Conservation (phyloP, 495 filamentous ascomycete species). For the Neurospora sp. region DNA sequence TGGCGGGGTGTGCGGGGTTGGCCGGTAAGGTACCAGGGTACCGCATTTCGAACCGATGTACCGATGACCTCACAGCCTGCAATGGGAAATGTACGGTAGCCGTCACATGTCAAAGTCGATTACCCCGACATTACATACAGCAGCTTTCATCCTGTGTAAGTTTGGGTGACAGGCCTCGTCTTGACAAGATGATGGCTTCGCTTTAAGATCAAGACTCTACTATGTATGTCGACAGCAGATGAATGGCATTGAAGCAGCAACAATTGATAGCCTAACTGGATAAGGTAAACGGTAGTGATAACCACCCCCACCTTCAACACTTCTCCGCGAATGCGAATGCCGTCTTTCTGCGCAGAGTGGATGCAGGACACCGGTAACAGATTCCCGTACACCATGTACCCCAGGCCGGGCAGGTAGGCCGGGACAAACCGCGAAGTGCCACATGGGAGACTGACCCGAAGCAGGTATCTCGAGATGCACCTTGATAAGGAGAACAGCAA, state of each 20-base stretch:
- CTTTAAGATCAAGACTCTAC: background rate
- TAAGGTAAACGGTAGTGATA: background rate
- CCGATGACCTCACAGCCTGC: background rate
- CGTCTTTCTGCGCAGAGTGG: background rate
- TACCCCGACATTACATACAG: background rate
- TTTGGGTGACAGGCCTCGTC: background rate
- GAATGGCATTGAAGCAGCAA: background rate
- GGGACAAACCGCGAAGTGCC: background rate
- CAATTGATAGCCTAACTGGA: background rate
- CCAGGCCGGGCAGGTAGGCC: background rate
- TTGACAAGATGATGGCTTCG: background rate
- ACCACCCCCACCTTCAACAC: background rate
- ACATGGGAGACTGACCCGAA: background rate
- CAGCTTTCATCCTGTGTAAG: background rate
- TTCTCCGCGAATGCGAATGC: background rate
- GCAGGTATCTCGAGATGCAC: background rate
- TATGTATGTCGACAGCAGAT: background rate
- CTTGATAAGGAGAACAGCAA: background rate
- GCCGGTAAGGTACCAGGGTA: background rate
- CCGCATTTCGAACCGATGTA: background rate
- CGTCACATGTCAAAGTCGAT: background rate
- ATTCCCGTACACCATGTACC: background rate
- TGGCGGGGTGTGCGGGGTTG: background rate
- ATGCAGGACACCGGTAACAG: background rate
- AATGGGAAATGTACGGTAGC: background rate